Percentiles rank a stretch among this genome's conserved stretches.
These are phyloP conservation scores for Coniferiporia weirii DNA, from an alignment of 1,284 basidiomycete species.

Conservation along the genomic window DNA sequence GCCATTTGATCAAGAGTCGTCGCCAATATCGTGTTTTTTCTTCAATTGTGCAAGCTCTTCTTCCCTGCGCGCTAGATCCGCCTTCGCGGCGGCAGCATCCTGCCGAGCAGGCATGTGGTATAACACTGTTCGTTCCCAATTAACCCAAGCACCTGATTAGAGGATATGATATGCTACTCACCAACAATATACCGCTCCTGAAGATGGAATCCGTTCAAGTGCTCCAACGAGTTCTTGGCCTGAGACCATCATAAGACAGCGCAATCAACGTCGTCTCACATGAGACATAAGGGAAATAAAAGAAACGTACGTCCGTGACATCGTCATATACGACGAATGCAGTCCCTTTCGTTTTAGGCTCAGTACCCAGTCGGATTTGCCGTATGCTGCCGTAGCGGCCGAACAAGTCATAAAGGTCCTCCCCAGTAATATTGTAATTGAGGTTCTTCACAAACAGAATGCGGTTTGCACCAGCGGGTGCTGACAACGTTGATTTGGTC, in stretches of 20 bases:
- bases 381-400: constrained; percentile 96
- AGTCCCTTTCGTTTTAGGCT: constrained; percentile 90
- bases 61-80: constrained; percentile 88
- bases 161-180: constrained; percentile 25
- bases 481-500: constrained; percentile 46
- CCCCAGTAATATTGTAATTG: constrained; percentile 91
- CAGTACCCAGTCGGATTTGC: constrained; percentile 91
- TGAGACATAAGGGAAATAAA: constrained; percentile 7
- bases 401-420: constrained; percentile 96
- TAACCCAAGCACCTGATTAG: neutral
- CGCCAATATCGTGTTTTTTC: constrained; percentile 73
- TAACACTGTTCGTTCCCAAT: constrained; percentile 50
- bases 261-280: constrained; percentile 19
- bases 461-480: constrained; percentile 79
- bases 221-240: constrained; percentile 95
- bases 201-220: constrained; percentile 96
- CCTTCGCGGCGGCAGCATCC: constrained; percentile 87
- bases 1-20: constrained; percentile 47
- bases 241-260: constrained; percentile 28
- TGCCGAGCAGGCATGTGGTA: constrained; percentile 98
- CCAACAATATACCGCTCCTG: constrained; percentile 95
- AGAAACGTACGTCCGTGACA: constrained; percentile 74
- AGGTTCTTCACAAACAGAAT: constrained; percentile 87
- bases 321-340: constrained; percentile 93
- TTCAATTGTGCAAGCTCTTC: constrained; percentile 87